phyloP scores from a whole-genome alignment of 352 stramenopile species.

The Phytophthora sojae region DNA sequence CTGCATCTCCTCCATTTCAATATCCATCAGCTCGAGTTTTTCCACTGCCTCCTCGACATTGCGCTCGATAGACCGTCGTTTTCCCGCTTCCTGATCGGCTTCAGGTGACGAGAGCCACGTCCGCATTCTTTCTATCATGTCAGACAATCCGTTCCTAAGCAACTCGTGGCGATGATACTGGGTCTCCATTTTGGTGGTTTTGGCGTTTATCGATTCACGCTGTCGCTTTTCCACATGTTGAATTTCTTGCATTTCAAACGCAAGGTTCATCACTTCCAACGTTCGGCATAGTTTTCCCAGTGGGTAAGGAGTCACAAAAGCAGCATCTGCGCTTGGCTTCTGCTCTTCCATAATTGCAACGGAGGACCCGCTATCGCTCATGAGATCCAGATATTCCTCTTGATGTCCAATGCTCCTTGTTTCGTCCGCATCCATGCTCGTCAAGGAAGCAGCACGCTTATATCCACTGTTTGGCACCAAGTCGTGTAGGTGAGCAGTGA shows the following conservation, averaged over 20 bases:
- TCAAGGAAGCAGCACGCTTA: conserved; percentile 14
- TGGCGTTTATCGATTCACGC: conserved; percentile 33
- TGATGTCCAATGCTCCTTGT: conserved; percentile 14
- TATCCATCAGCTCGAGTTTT: conserved; percentile 44
- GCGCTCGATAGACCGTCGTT: conserved; percentile 16
- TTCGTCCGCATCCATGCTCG: conserved; percentile 24
- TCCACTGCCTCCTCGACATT: conserved; percentile 32
- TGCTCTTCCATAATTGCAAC: conserved; percentile 45
- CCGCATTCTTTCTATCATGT: conserved; percentile 54
- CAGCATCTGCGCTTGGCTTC: conserved; percentile 22
- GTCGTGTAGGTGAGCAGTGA: conserved; percentile 30
- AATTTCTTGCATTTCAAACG: conserved; percentile 61
- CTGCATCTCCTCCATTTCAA: conserved; percentile 40
- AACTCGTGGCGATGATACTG: conserved; percentile 45
- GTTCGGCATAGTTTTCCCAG: conserved; percentile 53
- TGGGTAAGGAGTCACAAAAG: conserved; percentile 35
- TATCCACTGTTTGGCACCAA: conserved; percentile 19
- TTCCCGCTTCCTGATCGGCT: conserved; percentile 7
- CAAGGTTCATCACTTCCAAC: conserved; percentile 61
- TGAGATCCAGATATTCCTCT: conserved; percentile 31
- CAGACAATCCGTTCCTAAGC: conserved; percentile 39
- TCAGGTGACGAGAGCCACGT: conserved; percentile 34
- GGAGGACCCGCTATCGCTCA: conserved; percentile 52
- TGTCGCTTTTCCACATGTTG: conserved; percentile 28
- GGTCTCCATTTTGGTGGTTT: conserved; percentile 39